phyloP scores from a whole-genome alignment of 441 rosid genomes.

The Omphalea diandra region DNA sequence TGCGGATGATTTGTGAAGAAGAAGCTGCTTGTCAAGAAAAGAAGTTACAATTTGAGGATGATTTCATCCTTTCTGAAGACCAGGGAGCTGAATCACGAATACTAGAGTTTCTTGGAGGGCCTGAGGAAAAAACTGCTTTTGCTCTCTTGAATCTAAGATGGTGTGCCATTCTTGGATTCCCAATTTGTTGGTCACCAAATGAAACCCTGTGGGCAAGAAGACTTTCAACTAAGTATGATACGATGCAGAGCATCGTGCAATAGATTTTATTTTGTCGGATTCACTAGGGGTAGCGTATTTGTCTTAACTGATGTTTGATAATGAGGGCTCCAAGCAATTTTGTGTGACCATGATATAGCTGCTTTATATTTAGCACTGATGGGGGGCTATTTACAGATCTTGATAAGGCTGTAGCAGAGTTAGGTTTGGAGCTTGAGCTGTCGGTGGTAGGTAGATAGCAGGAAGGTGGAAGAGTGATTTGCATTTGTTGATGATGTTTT shows the following conservation, averaged over 20 bases:
- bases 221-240: conserved; percentile 41
- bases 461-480: neutral
- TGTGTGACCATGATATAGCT: too few relatives aligned
- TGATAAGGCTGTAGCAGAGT: neutral
- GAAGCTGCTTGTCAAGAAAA: conserved; percentile 37
- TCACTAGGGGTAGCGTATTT: neutral
- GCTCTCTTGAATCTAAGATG: conserved; percentile 71
- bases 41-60: conserved; percentile 50
- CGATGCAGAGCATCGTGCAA: neutral
- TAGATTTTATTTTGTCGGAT: neutral
- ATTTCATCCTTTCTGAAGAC: conserved; percentile 57
- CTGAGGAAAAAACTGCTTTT: conserved; percentile 42
- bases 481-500: too few relatives aligned
- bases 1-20: conserved; percentile 62
- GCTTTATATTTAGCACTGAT: neutral
- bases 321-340: conserved; percentile 7
- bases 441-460: neutral
- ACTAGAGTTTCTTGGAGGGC: conserved; percentile 39
- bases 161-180: conserved; percentile 63
- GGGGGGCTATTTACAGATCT: neutral
- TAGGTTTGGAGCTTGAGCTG: neutral
- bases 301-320: neutral
- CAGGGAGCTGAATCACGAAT: conserved; percentile 52
- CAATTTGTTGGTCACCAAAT: conserved; percentile 62
- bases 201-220: conserved; percentile 60